Evolutionary conservation across 140 eudicot genomes (phyloP).

Genomic region (Oenanthe javanica): DNA sequence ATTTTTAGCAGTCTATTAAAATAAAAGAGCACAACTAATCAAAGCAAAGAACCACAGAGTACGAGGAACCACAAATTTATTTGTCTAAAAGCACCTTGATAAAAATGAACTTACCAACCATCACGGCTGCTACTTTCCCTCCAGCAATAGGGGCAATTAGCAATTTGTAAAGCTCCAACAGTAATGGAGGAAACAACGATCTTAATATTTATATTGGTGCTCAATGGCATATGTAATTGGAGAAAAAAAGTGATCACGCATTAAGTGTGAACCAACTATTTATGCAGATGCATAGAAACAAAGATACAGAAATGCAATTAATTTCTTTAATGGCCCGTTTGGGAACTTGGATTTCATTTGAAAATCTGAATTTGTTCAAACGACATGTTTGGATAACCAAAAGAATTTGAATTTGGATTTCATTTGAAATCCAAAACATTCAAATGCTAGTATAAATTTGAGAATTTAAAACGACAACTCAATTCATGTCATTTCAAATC

Average conservation of each 20-base stretch:
- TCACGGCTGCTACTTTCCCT: slow-evolving; percentile 68
- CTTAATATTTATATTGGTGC: slow-evolving; percentile 28
- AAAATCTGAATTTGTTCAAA: too few relatives aligned
- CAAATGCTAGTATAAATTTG: too few relatives aligned
- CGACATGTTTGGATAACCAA: too few relatives aligned
- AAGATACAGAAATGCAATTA: background rate
- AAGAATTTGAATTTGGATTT: too few relatives aligned
- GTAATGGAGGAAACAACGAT: slow-evolving; percentile 67
- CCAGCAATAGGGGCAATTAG: slow-evolving; percentile 69
- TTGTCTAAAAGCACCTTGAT: background rate
- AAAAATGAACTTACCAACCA: slow-evolving; percentile 65
- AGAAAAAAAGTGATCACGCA: background rate
- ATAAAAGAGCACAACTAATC: too few relatives aligned
- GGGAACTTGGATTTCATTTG: too few relatives aligned
- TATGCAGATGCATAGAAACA: background rate
- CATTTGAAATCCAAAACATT: too few relatives aligned
- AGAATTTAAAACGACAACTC: too few relatives aligned
- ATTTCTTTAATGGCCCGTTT: too few relatives aligned
- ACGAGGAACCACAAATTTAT: background rate
- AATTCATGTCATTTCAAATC: too few relatives aligned
- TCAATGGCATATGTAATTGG: background rate
- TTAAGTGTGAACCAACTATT: background rate
- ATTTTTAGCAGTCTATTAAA: background rate
- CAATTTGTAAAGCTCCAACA: slow-evolving; percentile 67
- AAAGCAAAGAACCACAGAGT: background rate